Evolutionary conservation across 139 green algal species (phyloP), one percentile per base, ranked within the genome.

Genomic region (Mesotaenium endlicherianum): DNA sequence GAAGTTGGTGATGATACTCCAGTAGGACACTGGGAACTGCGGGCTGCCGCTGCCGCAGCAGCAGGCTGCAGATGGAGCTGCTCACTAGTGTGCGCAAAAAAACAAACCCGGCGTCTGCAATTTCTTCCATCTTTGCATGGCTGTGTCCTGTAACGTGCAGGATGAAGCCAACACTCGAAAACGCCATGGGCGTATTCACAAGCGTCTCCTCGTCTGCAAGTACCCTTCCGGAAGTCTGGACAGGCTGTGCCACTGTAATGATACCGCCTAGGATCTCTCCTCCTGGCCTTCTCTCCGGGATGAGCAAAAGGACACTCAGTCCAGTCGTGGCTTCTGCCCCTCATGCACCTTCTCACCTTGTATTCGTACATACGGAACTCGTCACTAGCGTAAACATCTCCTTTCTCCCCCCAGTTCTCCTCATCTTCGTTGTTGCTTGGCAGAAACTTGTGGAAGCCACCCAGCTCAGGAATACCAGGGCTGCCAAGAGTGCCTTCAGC

Each of bases 141-240:
- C 92, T 97, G 93, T 75, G 86, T 90, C 0, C 87, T 60, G 89
- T 98, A 98, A 17, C 94, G 88, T 0, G 84, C 90, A 11, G 95
- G 95, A 81, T 98, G 95, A 77, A 98, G 89, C 95, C 94, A 97
- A 87, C 93, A 97, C 89, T 98, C 95, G 64, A 98, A 98, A 0
- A 98, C 94, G 70, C 95, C 95, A 76, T 98, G 95, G 0, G 95
- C 92, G 85, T 93, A 97, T 0, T 93, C 92, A 87, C 95, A 98
- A 0, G 91, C 90, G 57, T 98, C 95, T 6, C 92, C 91, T 0
- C 93, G 87, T 0, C 87, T 79, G 84, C 95, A 98, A 8, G 60
- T 88, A 2, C 95, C 95, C 53, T 91, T 92, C 34, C 96, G 96
- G 92, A 96, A 97, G 40, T 95, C 92, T 0, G 95, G 94, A 82